phyloP scores from a whole-genome alignment of 1,284 basidiomycete genomes.

The Cutaneotrichosporon dermatis region DNA sequence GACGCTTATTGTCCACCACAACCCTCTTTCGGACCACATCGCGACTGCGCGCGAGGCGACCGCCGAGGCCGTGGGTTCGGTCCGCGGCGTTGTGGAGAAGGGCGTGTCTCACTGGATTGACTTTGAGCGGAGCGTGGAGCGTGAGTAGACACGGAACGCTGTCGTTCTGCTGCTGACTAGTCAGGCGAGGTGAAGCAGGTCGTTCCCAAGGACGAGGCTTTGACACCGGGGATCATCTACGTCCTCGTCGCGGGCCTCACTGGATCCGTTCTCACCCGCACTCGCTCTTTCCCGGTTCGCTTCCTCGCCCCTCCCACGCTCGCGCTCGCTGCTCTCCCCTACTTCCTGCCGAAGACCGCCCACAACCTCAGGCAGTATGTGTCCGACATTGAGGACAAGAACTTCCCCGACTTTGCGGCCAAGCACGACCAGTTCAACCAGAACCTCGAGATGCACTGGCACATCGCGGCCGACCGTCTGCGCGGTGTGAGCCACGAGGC shows the following conservation, averaged over 20 bases:
- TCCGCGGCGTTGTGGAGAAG: constrained; percentile 62
- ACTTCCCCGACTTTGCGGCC: constrained; percentile 63
- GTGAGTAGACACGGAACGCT: constrained; percentile 54
- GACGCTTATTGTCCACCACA: constrained; percentile 65
- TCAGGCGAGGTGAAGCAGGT: constrained; percentile 75
- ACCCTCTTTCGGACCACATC: constrained; percentile 67
- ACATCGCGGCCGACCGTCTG: constrained; percentile 52
- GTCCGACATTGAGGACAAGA: constrained; percentile 64
- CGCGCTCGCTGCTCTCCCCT: constrained; percentile 60
- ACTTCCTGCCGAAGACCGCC: constrained; percentile 76
- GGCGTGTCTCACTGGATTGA: constrained; percentile 73
- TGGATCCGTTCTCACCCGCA: constrained; percentile 76
- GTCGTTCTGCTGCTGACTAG: background rate
- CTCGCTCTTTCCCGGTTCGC: constrained; percentile 63
- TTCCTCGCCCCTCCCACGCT: constrained; percentile 66
- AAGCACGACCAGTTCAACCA: constrained; percentile 65
- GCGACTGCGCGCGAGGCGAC: constrained; percentile 60
- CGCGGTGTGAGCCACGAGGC: constrained; percentile 48
- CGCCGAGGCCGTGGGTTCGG: constrained; percentile 56
- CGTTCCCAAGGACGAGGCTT: constrained; percentile 68
- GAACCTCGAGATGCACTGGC: constrained; percentile 60
- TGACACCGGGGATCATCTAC: constrained; percentile 81
- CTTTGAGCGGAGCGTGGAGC: constrained; percentile 72
- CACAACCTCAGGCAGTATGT: constrained; percentile 64
- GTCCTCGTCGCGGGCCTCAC: constrained; percentile 81